Evolutionary conservation across 2,329 filamentous ascomycete genomes (phyloP).

Genomic region (Arthroderma uncinatum): DNA sequence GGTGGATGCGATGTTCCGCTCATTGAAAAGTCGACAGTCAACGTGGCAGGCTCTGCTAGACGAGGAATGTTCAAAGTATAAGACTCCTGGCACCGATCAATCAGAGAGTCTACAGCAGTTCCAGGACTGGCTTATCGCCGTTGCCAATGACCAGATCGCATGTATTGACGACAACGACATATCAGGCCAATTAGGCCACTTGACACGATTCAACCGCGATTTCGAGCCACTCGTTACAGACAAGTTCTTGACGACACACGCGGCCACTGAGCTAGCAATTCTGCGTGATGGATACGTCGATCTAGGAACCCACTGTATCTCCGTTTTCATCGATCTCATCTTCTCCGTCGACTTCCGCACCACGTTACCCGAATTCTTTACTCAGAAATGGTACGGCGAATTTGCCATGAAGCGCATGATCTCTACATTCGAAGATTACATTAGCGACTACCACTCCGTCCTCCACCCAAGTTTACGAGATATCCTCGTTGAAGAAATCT

Average conservation of each 20-base stretch:
- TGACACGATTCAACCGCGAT: constrained; percentile 74
- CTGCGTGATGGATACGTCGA: constrained; percentile 91
- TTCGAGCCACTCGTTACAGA: constrained; percentile 71
- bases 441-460: constrained; percentile 72
- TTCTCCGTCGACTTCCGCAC: constrained; percentile 80
- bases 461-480: constrained; percentile 80
- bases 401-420: constrained; percentile 89
- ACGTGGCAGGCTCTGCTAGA: constrained; percentile 82
- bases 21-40: constrained; percentile 70
- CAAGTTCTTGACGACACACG: constrained; percentile 62
- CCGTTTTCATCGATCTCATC: constrained; percentile 73
- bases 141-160: constrained; percentile 96
- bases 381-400: constrained; percentile 72
- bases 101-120: constrained; percentile 60
- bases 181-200: constrained; percentile 67
- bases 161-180: constrained; percentile 83
- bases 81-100: constrained; percentile 37
- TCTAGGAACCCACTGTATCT: constrained; percentile 84
- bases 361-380: constrained; percentile 85
- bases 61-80: constrained; percentile 68
- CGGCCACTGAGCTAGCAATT: constrained; percentile 58
- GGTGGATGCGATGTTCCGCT: constrained; percentile 87
- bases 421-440: constrained; percentile 89
- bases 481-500: constrained; percentile 85
- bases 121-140: constrained; percentile 87